A percentile compares a stretch with the other conserved stretches of the same genome.
phyloP scores from a whole-genome alignment of 352 stramenopile genomes.

The Phytophthora cryptogea region DNA sequence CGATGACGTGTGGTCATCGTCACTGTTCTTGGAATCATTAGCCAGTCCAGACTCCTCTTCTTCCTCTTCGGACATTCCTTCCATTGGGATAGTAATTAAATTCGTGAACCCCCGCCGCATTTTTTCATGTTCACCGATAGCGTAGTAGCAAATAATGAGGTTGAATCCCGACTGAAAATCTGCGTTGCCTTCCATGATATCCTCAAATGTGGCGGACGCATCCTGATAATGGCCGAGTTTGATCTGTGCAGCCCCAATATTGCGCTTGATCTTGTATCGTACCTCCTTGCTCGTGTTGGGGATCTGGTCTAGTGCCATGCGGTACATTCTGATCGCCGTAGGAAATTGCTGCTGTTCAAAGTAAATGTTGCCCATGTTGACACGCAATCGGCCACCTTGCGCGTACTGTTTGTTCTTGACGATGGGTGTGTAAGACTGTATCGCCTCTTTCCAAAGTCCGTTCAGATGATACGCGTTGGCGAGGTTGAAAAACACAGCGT shows the following conservation, averaged over 20 bases:
- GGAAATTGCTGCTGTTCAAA: conserved; percentile 94
- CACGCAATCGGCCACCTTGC: conserved; percentile 88
- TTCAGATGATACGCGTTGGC: conserved; percentile 94
- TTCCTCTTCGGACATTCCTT: conserved; percentile 81
- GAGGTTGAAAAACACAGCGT: conserved; percentile 95
- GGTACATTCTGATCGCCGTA: conserved; percentile 96
- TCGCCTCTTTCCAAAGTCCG: conserved; percentile 93
- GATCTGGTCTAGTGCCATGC: conserved; percentile 98
- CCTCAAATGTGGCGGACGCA: conserved; percentile 94
- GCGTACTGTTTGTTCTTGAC: conserved; percentile 97
- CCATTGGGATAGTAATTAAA: conserved; percentile 91
- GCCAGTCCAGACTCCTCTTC: conserved; percentile 76
- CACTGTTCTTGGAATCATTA: conserved; percentile 56
- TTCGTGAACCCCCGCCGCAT: conserved; percentile 94
- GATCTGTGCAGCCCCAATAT: conserved; percentile 96
- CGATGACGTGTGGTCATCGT: conserved; percentile 42
- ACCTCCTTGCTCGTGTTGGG: conserved; percentile 94
- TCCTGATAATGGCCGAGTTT: conserved; percentile 94
- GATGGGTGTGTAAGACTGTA: conserved; percentile 94
- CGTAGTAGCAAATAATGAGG: conserved; percentile 97
- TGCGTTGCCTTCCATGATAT: conserved; percentile 92
- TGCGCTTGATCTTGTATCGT: conserved; percentile 96
- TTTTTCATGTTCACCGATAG: conserved; percentile 94
- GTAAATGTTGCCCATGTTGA: conserved; percentile 99
- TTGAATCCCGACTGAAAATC: conserved; percentile 98